phyloP scores from a whole-genome alignment of 2,329 filamentous ascomycete species.

The Teratosphaeria viscida region DNA sequence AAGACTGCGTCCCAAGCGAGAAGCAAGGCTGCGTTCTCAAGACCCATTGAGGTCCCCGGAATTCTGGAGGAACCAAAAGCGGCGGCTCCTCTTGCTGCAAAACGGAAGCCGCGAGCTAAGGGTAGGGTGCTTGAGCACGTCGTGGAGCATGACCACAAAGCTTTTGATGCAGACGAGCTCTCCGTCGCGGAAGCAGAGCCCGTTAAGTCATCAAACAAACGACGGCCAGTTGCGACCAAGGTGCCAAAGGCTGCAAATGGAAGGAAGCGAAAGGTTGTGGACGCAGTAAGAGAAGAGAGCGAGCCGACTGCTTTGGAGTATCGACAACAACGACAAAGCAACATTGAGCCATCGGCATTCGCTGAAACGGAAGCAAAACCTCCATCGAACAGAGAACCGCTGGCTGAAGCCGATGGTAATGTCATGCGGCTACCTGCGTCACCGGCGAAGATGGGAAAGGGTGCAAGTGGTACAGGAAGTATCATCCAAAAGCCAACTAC shows the following conservation, averaged over 20 bases:
- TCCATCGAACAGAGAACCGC: neutral
- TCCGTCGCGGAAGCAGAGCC: neutral
- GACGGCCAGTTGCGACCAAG: neutral
- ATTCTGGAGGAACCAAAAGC: neutral
- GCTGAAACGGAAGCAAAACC: too few species aligned
- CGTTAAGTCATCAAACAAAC: neutral
- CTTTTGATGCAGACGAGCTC: neutral
- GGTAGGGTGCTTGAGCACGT: neutral
- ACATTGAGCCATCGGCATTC: neutral
- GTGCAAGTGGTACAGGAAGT: neutral
- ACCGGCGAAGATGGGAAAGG: slow-evolving; percentile 2
- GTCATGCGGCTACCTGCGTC: neutral
- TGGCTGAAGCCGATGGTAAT: slow-evolving; percentile 3
- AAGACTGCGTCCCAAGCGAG: neutral
- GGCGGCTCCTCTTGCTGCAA: neutral
- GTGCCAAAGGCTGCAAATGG: neutral
- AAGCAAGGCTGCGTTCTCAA: neutral
- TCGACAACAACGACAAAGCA: neutral
- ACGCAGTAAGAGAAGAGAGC: neutral
- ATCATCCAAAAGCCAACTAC: neutral
- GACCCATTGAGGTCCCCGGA: neutral
- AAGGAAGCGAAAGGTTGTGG: neutral
- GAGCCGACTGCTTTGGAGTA: neutral
- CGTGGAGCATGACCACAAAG: neutral
- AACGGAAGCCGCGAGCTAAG: neutral